Conservation (phyloP, 2,329 filamentous ascomycete species). For the Aspergillus unguis region DNA sequence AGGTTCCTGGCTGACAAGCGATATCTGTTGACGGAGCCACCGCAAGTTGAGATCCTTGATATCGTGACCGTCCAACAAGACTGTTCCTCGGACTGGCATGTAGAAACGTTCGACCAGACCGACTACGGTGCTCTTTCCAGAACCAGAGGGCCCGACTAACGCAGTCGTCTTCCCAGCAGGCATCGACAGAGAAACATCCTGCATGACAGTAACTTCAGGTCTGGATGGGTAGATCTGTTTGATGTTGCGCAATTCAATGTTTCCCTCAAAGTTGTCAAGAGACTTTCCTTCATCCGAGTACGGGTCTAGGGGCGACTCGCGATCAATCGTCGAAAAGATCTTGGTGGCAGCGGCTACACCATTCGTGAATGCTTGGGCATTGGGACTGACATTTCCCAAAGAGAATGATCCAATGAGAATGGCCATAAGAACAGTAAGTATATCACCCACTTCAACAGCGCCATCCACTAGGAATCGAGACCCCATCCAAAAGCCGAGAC, state of each 20-base stretch:
- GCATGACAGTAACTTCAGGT: conserved; percentile 84
- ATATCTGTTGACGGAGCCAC: conserved; percentile 90
- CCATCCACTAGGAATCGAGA: conserved; percentile 68
- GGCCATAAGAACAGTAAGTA: conserved; percentile 83
- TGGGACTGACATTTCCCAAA: conserved; percentile 80
- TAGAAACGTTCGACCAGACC: conserved; percentile 94
- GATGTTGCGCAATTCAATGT: conserved; percentile 74
- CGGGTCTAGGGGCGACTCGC: conserved; percentile 78
- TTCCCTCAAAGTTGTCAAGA: conserved; percentile 69
- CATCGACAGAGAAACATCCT: conserved; percentile 73
- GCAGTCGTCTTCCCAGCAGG: conserved; percentile 91
- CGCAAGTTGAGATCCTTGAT: conserved; percentile 77
- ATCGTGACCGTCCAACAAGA: conserved; percentile 79
- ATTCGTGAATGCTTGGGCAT: conserved; percentile 80
- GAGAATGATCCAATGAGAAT: conserved; percentile 93
- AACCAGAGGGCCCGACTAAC: conserved; percentile 88
- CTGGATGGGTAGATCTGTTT: conserved; percentile 94
- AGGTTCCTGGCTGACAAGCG: conserved; percentile 89
- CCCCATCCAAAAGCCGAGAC: conserved; percentile 84
- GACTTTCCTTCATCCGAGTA: conserved; percentile 67
- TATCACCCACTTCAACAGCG: conserved; percentile 63
- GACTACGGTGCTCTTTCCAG: conserved; percentile 91
- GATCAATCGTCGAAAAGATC: conserved; percentile 92
- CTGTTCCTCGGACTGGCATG: conserved; percentile 73
- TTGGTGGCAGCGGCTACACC: conserved; percentile 81